These are phyloP conservation scores for Aspergillus neotritici DNA, from an alignment of 2,329 filamentous ascomycete species.

Conservation along the genomic window DNA sequence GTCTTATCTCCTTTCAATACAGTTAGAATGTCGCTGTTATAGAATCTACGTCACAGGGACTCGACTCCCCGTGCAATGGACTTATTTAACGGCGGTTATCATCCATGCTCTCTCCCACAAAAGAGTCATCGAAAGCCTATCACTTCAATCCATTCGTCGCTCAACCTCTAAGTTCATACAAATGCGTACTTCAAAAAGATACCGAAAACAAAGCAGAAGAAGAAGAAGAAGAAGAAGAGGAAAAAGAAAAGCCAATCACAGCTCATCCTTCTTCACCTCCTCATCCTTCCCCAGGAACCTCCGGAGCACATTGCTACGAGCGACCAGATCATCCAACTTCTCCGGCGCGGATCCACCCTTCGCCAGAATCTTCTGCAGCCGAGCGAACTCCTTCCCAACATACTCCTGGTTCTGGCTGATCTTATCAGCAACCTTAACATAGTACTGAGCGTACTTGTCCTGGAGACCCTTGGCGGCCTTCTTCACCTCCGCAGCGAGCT, in stretches of 20 bases:
- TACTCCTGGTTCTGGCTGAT: conserved; percentile 70
- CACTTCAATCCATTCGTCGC: too few species aligned
- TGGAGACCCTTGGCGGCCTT: conserved; percentile 63
- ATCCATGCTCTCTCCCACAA: not conserved
- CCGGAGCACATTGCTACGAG: conserved; percentile 80
- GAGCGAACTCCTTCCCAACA: conserved; percentile 75
- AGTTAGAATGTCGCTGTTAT: too few species aligned
- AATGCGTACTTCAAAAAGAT: not conserved
- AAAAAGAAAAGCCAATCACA: conserved; percentile 35
- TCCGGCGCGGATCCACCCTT: conserved; percentile 79
- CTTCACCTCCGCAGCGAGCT: conserved; percentile 65
- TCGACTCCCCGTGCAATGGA: too few species aligned
- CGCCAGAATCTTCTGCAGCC: conserved; percentile 71
- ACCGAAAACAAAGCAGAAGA: conserved; percentile 10
- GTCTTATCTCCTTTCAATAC: too few species aligned
- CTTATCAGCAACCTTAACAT: conserved; percentile 86
- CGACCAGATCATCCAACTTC: conserved; percentile 83
- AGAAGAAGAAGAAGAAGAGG: too few species aligned
- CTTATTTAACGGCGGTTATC: too few species aligned
- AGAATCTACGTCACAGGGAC: too few species aligned
- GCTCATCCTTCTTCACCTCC: conserved; percentile 61
- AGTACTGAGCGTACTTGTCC: conserved; percentile 88
- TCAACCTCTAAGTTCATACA: not conserved
- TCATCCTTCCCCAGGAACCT: conserved; percentile 63
- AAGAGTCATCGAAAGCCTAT: too few species aligned